phyloP scores from a whole-genome alignment of 2,329 filamentous ascomycete species.

The Aspergillus sp. region DNA sequence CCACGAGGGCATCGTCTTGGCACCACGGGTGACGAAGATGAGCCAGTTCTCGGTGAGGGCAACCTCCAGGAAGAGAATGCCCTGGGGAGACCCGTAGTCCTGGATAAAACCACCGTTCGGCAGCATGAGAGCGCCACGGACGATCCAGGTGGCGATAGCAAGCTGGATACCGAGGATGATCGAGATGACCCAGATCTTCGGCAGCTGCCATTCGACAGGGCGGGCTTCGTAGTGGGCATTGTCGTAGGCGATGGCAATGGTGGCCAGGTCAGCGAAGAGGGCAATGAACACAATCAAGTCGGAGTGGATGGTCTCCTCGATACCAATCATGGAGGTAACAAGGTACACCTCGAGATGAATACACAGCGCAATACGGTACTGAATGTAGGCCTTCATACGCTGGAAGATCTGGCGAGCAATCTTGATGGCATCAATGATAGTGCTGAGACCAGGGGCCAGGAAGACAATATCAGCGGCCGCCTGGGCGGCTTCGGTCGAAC shows the following conservation, averaged over 20 bases:
- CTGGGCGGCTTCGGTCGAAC: constrained; percentile 62
- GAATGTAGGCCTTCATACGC: constrained; percentile 68
- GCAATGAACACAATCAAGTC: constrained; percentile 72
- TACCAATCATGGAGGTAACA: constrained; percentile 67
- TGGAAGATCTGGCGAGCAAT: constrained; percentile 66
- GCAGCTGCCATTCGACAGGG: constrained; percentile 70
- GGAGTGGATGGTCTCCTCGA: constrained; percentile 64
- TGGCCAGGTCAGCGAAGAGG: constrained; percentile 69
- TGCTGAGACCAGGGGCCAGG: constrained; percentile 61
- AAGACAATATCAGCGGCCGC: constrained; percentile 66
- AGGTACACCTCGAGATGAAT: constrained; percentile 68
- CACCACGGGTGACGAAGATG: constrained; percentile 89
- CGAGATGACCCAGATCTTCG: constrained; percentile 69
- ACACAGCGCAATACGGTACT: constrained; percentile 68
- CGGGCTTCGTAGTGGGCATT: constrained; percentile 67
- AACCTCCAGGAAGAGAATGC: constrained; percentile 81
- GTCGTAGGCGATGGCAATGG: constrained; percentile 69
- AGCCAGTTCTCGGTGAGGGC: constrained; percentile 93
- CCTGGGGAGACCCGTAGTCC: constrained; percentile 65
- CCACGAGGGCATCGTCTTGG: constrained; percentile 64
- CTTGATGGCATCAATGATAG: constrained; percentile 65
- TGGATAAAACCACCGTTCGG: constrained; percentile 62
- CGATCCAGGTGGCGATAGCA: constrained; percentile 61
- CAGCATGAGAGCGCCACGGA: constrained; percentile 61
- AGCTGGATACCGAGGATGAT: constrained; percentile 54